phyloP scores from a whole-genome alignment of 352 stramenopile genomes.

The Phytophthora citrophthora region DNA sequence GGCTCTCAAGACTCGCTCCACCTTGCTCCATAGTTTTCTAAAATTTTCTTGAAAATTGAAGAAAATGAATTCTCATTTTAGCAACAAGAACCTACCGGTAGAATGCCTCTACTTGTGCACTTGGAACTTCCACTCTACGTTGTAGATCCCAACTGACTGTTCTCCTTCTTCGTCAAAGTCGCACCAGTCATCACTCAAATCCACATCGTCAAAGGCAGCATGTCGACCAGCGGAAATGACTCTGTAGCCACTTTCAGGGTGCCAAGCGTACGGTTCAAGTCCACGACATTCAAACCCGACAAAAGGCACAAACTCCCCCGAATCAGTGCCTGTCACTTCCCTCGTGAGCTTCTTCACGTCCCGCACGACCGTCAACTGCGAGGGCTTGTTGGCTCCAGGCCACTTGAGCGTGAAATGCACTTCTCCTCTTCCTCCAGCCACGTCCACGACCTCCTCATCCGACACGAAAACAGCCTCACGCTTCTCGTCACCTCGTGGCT shows the following conservation, averaged over 20 bases:
- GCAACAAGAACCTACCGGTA: too few species aligned
- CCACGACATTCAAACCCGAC: conserved; percentile 89
- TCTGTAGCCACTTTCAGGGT: conserved; percentile 79
- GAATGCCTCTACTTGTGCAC: conserved; percentile 68
- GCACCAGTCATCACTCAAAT: conserved; percentile 85
- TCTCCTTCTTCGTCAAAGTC: conserved; percentile 86
- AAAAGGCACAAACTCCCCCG: conserved; percentile 78
- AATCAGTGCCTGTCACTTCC: conserved; percentile 59
- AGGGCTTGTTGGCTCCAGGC: conserved; percentile 80
- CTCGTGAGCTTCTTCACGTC: conserved; percentile 90
- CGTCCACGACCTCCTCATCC: conserved; percentile 77
- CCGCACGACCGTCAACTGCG: conserved; percentile 82
- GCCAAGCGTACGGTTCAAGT: conserved; percentile 82
- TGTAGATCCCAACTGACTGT: conserved; percentile 81
- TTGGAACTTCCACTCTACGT: conserved; percentile 83
- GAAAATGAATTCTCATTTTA: neutral
- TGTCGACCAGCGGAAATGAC: conserved; percentile 65
- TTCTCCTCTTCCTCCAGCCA: conserved; percentile 74
- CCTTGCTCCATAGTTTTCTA: conserved; percentile 9
- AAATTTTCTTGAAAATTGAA: too few species aligned
- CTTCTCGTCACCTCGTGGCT: conserved; percentile 77
- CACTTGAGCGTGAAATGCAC: conserved; percentile 89
- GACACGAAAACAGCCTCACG: conserved; percentile 83
- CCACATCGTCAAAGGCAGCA: conserved; percentile 80
- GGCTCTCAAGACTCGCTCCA: conserved; percentile 33